phyloP scores from a whole-genome alignment of 495 filamentous ascomycete species.

The Penicillium taxi region DNA sequence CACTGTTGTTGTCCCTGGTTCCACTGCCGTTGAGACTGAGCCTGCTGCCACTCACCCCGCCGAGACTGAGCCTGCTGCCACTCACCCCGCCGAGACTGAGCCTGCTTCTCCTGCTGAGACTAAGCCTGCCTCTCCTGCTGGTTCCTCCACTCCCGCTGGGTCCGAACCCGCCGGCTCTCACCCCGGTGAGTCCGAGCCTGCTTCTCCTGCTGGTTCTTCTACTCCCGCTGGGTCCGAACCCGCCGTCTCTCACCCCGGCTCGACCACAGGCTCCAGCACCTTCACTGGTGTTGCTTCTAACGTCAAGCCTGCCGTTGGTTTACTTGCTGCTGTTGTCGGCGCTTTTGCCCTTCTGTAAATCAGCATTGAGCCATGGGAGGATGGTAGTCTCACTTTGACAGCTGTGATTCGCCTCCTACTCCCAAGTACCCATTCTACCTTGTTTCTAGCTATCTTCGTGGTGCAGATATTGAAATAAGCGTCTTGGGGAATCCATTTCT shows the following conservation, averaged over 20 bases:
- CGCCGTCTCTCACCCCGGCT: not conserved
- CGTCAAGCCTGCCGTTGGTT: slow-evolving; percentile 28
- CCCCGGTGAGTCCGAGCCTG: slow-evolving; percentile 2
- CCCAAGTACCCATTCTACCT: slow-evolving; percentile 1
- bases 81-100: slow-evolving; percentile 6
- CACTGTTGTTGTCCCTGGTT: slow-evolving; percentile 2
- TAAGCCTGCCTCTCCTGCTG: slow-evolving; percentile 1
- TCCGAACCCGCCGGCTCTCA: not conserved
- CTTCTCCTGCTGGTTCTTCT: slow-evolving; percentile 7
- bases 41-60: slow-evolving; percentile 3
- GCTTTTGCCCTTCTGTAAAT: slow-evolving; percentile 36
- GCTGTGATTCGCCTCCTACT: not conserved
- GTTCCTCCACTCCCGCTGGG: slow-evolving; percentile 1
- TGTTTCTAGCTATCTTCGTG: slow-evolving; percentile 12
- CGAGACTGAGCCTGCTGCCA: slow-evolving; percentile 3
- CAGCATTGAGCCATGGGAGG: slow-evolving; percentile 5
- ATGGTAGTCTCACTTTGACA: not conserved
- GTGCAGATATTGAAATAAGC: slow-evolving; percentile 9
- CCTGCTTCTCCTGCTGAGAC: slow-evolving; percentile 3
- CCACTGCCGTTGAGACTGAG: slow-evolving; percentile 5
- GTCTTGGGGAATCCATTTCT: slow-evolving; percentile 4
- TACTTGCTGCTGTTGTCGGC: slow-evolving; percentile 33
- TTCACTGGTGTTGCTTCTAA: slow-evolving; percentile 31
- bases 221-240: slow-evolving; percentile 2
- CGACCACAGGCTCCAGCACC: slow-evolving; percentile 9